phyloP scores from a whole-genome alignment of 345 rosid genomes.

The Boechera divaricarpa region DNA sequence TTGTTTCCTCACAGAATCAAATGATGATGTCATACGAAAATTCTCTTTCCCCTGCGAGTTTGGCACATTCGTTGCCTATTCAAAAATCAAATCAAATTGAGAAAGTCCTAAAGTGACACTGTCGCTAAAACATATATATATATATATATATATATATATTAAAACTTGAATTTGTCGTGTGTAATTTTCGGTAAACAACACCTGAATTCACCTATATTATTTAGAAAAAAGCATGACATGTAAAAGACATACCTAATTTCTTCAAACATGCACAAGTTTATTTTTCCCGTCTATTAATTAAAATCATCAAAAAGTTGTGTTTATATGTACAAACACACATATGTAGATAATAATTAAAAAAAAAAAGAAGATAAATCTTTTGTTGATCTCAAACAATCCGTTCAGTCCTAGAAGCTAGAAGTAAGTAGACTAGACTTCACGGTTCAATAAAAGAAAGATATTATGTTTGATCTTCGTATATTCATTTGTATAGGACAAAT shows the following conservation, averaged over 20 bases:
- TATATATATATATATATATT: neutral
- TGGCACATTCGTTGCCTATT: constrained; percentile 23
- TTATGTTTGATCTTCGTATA: neutral
- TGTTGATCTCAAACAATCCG: neutral
- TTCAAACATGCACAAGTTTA: neutral
- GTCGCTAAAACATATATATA: neutral
- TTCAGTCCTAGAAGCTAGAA: neutral
- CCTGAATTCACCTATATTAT: neutral
- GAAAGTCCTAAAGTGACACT: neutral
- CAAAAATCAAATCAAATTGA: constrained; percentile 2
- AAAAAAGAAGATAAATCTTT: neutral
- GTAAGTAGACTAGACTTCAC: constrained; percentile 16
- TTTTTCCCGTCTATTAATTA: neutral
- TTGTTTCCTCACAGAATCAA: constrained; percentile 38
- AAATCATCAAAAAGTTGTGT: neutral
- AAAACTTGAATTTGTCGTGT: neutral
- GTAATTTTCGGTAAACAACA: neutral
- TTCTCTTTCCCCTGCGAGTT: constrained; percentile 21
- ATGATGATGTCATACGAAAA: constrained; percentile 27
- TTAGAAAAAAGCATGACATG: neutral
- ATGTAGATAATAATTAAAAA: neutral
- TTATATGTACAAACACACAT: no score
- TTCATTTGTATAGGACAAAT: constrained; percentile 1
- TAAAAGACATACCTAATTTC: neutral
- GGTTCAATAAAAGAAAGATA: neutral